Base-by-base conservation (phyloP, 257 asterid genomes). In the Nicotiana attenuata region DNA sequence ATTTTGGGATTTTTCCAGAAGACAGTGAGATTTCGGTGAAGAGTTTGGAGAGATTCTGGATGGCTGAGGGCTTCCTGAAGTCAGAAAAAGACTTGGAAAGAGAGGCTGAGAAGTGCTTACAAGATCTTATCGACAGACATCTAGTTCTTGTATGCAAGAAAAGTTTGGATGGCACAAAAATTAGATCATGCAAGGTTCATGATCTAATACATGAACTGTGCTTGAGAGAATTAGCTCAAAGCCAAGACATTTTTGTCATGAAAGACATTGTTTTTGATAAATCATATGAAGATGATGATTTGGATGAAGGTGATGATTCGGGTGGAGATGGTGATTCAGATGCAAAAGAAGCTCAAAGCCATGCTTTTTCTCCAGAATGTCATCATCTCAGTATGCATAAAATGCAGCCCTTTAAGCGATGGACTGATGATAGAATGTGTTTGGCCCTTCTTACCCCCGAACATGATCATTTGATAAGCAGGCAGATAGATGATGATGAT, bases 151-250 rank as follows among this genome's bases (percentile, higher is more conserved):
- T 61, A 7, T 24, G 59, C 29, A n/a, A 19, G 64, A 19, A 50
- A 31, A 79, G 73, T 13, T 31, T 10, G 10, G 41, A 61, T 63
- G 60, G 8, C 2, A 26, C 20, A 3, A 63, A 35, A n/a, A 10
- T 79, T 22, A 59, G 7, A 38, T 29, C 82, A 61, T 79, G 82
- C 6, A 61, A 26, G 22, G 53, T 79, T 35, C 82, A 79, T 38
- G 71, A 79, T 59, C 7, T 79, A 33, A 29, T 79, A 20, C 41
- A 35, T 17, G 82, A 61, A 22, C 45, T 79, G 24, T 38, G 45
- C 56, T 14, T 33, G 29, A 47, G 65, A 38, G 35, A 79, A 63
- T 38, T 38, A 38, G 26, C 76, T 61, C 28, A 26, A 38, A 63
- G 20, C 4, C 73, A 38, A 7, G 45, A 56, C n/a, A 56, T 56